Conservation (phyloP, 1,139 yeast species). For the Blastobotrys apis region DNA sequence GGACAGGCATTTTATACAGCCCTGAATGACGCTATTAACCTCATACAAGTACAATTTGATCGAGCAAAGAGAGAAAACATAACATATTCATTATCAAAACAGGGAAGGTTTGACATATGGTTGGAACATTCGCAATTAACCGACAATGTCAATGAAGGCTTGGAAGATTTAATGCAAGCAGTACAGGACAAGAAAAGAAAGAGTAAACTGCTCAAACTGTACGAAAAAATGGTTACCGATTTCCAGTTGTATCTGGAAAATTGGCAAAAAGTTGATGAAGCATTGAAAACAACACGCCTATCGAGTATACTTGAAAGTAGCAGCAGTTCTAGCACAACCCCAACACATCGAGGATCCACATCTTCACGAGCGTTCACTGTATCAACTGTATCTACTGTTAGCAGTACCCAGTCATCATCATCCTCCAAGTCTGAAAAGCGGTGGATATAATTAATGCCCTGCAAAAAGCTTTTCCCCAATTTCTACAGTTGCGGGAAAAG, state of each 20-base stretch:
- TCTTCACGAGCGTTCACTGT: constrained; percentile 5
- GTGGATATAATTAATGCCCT: too few relatives aligned
- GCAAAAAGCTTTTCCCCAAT: too few relatives aligned
- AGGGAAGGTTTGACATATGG: constrained; percentile 14
- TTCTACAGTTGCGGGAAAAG: too few relatives aligned
- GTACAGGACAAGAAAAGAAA: constrained; percentile 10
- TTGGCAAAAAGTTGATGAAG: constrained; percentile 13
- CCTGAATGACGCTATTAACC: constrained; percentile 4
- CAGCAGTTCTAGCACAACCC: background rate
- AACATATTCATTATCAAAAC: constrained; percentile 12
- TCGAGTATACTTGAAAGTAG: constrained; percentile 2
- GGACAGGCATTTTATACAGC: constrained; percentile 6
- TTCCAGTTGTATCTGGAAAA: constrained; percentile 10
- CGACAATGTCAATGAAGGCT: constrained; percentile 7
- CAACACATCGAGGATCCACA: constrained; percentile 11
- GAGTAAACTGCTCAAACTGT: constrained; percentile 9
- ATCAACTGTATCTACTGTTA: constrained; percentile 3
- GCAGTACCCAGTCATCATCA: constrained; percentile 2
- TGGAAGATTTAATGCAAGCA: constrained; percentile 13
- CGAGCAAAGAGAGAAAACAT: constrained; percentile 10
- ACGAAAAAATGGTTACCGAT: constrained; percentile 7
- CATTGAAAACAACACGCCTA: constrained; percentile 1
- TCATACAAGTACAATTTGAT: constrained; percentile 7
- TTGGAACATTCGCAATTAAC: constrained; percentile 13
- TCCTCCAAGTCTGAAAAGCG: too few relatives aligned